phyloP scores from a whole-genome alignment of 1,139 yeast genomes.

The Chernovozyma aurita region DNA sequence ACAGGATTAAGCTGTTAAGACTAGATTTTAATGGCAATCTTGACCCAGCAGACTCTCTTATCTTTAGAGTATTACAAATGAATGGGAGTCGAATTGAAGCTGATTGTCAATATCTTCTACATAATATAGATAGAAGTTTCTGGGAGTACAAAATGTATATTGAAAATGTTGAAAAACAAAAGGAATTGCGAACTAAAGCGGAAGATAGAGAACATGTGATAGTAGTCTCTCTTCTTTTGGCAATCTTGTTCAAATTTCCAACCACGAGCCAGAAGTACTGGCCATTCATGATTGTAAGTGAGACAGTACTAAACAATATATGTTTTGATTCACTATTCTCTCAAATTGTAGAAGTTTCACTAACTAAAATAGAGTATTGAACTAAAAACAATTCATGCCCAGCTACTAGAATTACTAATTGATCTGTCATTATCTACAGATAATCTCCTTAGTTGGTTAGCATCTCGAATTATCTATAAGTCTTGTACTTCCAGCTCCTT shows the following conservation, averaged over 20 bases:
- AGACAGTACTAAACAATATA: too few relatives aligned
- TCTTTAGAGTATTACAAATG: background rate
- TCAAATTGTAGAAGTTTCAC: too few relatives aligned
- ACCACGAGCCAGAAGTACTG: background rate
- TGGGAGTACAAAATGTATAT: background rate
- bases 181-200: too few relatives aligned
- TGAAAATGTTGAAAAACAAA: too few relatives aligned
- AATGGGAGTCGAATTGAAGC: background rate
- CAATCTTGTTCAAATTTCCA: constrained; percentile 3
- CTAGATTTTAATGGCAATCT: background rate
- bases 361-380: too few relatives aligned
- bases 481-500: background rate
- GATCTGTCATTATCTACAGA: background rate
- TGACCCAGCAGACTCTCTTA: background rate
- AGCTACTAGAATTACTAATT: background rate
- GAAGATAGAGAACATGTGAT: too few relatives aligned
- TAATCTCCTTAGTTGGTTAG: background rate
- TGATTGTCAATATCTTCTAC: background rate
- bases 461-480: background rate
- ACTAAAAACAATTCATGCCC: background rate
- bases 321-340: too few relatives aligned
- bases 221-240: constrained; percentile 1
- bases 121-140: background rate
- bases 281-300: too few relatives aligned
- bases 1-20: background rate